Conservation (phyloP, 306 rosid species). For the Acacia confusa region DNA sequence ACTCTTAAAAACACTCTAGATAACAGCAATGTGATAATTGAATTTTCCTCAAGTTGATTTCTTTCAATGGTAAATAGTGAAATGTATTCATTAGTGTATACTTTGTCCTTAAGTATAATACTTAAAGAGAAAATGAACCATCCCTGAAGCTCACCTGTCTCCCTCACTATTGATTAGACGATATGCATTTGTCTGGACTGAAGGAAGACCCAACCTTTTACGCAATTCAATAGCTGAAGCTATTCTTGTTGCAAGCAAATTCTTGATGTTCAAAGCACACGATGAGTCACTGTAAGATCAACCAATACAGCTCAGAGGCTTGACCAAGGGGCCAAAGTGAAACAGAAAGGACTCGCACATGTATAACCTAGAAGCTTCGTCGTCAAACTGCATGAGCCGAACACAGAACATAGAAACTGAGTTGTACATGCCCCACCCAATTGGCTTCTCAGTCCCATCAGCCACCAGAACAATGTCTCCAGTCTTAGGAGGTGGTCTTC, state of each 20-base stretch:
- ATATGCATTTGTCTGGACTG: conserved; percentile 70
- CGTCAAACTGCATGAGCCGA: conserved; percentile 88
- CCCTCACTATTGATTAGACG: conserved; percentile 92
- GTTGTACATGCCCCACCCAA: conserved; percentile 95
- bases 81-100: neutral
- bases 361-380: conserved; percentile 69
- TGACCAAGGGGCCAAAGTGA: conserved; percentile 6
- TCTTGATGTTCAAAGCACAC: conserved; percentile 68
- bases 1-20: conserved; percentile 10
- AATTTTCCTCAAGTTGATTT: neutral
- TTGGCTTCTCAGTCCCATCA: conserved; percentile 82
- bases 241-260: conserved; percentile 74
- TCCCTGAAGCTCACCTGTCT: conserved; percentile 60
- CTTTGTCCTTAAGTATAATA: conserved; percentile 5
- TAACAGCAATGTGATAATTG: neutral
- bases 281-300: conserved; percentile 54
- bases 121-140: neutral
- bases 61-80: conserved; percentile 3
- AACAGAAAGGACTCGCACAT: conserved; percentile 3
- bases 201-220: conserved; percentile 77
- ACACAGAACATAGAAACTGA: conserved; percentile 91
- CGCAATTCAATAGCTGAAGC: conserved; percentile 64
- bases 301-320: conserved; percentile 26
- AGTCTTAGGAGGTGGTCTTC: conserved; percentile 87
- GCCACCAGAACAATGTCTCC: conserved; percentile 87